Evolutionary conservation across 352 stramenopile species (phyloP).

Genomic region (Pythium sp.): DNA sequence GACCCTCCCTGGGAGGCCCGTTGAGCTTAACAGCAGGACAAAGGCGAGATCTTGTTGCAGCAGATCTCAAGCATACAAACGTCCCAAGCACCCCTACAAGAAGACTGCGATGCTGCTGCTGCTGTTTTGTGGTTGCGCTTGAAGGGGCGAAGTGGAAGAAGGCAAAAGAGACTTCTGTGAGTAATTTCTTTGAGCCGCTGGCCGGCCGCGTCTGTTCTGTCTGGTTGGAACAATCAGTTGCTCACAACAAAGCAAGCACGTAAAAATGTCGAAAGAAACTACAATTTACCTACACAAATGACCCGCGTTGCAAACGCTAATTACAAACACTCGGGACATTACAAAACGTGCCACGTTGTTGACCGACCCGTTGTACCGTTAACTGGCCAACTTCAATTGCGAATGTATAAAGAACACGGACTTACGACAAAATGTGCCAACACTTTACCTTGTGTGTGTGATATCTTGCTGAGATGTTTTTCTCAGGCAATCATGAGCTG

Average conservation of each 20-base stretch:
- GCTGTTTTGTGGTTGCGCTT: too few relatives aligned
- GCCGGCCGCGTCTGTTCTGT: background rate
- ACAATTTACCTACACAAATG: background rate
- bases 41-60: too few relatives aligned
- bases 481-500: background rate
- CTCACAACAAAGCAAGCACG: background rate
- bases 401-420: background rate
- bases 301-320: background rate
- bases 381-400: background rate
- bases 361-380: background rate
- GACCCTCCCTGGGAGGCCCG: too few relatives aligned
- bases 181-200: background rate
- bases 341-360: background rate
- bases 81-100: too few relatives aligned
- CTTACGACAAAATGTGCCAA: background rate
- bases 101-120: too few relatives aligned
- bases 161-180: background rate
- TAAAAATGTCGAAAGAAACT: background rate
- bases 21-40: too few relatives aligned
- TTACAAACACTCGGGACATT: background rate
- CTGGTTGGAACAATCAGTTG: background rate
- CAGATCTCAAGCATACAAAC: too few relatives aligned
- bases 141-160: background rate
- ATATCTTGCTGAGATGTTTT: background rate
- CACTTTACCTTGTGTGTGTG: background rate